These are phyloP conservation scores for Pichia heedii DNA, from an alignment of 805 yeast species.

Conservation along the genomic window DNA sequence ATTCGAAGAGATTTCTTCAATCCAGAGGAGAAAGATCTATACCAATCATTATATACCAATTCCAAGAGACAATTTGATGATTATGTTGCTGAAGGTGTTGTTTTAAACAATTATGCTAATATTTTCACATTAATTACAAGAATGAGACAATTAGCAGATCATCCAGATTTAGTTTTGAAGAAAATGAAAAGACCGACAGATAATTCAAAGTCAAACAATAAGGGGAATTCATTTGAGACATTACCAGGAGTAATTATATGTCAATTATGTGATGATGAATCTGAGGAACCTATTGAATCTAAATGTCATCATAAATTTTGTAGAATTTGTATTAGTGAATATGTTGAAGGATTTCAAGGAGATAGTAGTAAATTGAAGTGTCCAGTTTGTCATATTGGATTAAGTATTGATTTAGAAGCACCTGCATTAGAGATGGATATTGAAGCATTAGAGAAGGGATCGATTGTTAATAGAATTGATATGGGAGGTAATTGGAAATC, in stretches of 20 bases:
- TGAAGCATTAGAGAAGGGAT: slow-evolving; percentile 49
- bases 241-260: slow-evolving; percentile 59
- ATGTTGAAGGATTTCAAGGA: slow-evolving; percentile 73
- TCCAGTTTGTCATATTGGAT: slow-evolving; percentile 92
- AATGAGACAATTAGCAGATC: slow-evolving; percentile 97
- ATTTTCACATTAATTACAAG: slow-evolving; percentile 92
- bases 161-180: slow-evolving; percentile 88
- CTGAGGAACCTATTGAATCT: slow-evolving; percentile 93
- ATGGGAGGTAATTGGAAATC: slow-evolving; percentile 88
- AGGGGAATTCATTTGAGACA: slow-evolving; percentile 13
- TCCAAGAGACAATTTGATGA: slow-evolving; percentile 82
- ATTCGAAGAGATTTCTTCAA: slow-evolving; percentile 82
- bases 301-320: slow-evolving; percentile 93
- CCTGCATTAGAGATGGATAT: slow-evolving; percentile 69
- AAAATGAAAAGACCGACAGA: slow-evolving; percentile 37
- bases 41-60: slow-evolving; percentile 80
- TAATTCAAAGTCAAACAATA: slow-evolving; percentile 18
- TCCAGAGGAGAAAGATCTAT: slow-evolving; percentile 90
- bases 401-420: slow-evolving; percentile 82
- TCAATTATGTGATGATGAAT: slow-evolving; percentile 93
- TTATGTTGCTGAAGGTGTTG: slow-evolving; percentile 94
- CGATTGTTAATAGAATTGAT: slow-evolving; percentile 80
- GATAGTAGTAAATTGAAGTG: slow-evolving; percentile 55
- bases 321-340: slow-evolving; percentile 85
- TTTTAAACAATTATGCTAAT: slow-evolving; percentile 91